Percentiles rank a stretch among this genome's conserved stretches.
These are phyloP conservation scores for Escallonia rubra DNA, from an alignment of 129 eudicot species.

Conservation along the genomic window DNA sequence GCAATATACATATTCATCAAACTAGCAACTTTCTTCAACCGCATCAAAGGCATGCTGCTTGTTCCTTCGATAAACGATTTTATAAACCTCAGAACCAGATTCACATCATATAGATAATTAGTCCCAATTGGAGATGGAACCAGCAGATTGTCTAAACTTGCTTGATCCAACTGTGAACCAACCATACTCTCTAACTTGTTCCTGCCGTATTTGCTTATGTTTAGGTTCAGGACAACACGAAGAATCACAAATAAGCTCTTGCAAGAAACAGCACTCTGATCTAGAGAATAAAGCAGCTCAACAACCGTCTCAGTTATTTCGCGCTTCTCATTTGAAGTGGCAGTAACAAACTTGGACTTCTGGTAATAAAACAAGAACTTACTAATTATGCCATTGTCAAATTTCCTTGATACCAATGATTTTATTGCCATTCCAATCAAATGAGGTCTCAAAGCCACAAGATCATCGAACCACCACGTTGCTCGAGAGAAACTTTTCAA, in stretches of 20 bases:
- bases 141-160: conserved; percentile 68
- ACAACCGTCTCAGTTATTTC: conserved; percentile 40
- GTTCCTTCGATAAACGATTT: conserved; percentile 46
- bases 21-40: conserved; percentile 44
- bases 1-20: conserved; percentile 61
- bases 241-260: conserved; percentile 59
- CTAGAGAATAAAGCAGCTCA: conserved; percentile 48
- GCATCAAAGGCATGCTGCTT: conserved; percentile 21
- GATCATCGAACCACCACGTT: conserved; percentile 89
- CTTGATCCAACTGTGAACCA: conserved; percentile 68
- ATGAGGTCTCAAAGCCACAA: conserved; percentile 33
- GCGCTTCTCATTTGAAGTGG: conserved; percentile 43
- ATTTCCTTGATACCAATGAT: conserved; percentile 39
- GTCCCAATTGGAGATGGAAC: conserved; percentile 54
- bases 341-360: conserved; percentile 43
- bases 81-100: conserved; percentile 51
- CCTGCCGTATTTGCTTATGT: conserved; percentile 27
- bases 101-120: conserved; percentile 47
- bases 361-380: conserved; percentile 71
- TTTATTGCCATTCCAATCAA: conserved; percentile 33
- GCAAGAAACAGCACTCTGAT: conserved; percentile 37
- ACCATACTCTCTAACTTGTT: conserved; percentile 61
- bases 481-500: conserved; percentile 35
- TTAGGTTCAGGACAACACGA: conserved; percentile 31
- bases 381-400: conserved; percentile 44